Evolutionary conservation across 768 basidiomycete genomes (phyloP).

Genomic region (Boletus sensibilis): DNA sequence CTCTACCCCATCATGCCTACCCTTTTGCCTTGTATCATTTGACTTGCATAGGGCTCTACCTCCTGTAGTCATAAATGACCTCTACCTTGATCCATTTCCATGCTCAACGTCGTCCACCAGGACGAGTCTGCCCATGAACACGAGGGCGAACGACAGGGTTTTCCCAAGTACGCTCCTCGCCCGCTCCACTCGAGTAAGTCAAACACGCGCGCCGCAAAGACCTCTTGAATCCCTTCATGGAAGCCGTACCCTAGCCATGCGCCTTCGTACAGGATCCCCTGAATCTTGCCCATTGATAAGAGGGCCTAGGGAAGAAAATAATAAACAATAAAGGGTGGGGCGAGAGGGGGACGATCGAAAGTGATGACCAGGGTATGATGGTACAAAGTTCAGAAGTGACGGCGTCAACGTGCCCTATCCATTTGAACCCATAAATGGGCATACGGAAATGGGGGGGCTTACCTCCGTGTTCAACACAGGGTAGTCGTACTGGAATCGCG

Average conservation of each 20-base stretch:
- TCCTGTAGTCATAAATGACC: constrained; percentile 6
- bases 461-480: constrained; percentile 60
- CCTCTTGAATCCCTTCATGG: constrained; percentile 64
- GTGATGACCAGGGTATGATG: neutral
- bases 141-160: constrained; percentile 17
- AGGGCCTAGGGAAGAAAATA: constrained; percentile 41
- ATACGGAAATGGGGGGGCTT: constrained; percentile 8
- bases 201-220: constrained; percentile 36
- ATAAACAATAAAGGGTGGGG: neutral
- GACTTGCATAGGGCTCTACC: constrained; percentile 1
- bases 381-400: neutral
- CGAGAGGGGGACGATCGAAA: neutral
- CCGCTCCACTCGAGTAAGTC: constrained; percentile 40
- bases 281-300: constrained; percentile 54
- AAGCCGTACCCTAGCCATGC: constrained; percentile 79
- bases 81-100: neutral
- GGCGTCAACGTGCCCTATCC: neutral
- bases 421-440: neutral
- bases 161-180: constrained; percentile 32
- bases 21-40: neutral
- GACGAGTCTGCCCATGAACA: constrained; percentile 3
- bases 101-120: neutral
- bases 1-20: neutral
- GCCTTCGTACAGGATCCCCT: constrained; percentile 65
- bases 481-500: constrained; percentile 64